Percentiles rank a stretch among this genome's conserved stretches.
Conservation (phyloP, 2,329 filamentous ascomycete species). For the Erysiphe neolycopersici region DNA sequence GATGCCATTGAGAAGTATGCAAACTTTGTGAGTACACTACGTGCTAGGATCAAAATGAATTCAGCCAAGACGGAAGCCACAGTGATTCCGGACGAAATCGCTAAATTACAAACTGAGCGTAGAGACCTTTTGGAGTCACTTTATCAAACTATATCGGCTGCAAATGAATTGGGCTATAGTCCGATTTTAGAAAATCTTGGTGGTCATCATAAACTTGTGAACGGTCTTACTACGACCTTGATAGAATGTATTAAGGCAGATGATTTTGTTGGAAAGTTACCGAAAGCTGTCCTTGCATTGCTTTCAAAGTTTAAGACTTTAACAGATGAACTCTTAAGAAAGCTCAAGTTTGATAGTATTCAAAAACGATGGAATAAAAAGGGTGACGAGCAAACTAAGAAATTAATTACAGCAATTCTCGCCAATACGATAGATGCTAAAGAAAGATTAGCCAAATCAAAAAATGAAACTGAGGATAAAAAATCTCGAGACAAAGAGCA, state of each 20-base stretch:
- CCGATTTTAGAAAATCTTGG: constrained; percentile 30
- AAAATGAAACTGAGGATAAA: constrained; percentile 15
- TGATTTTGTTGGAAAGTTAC: constrained; percentile 25
- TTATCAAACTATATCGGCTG: constrained; percentile 24
- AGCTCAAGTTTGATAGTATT: constrained; percentile 37
- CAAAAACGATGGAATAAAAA: constrained; percentile 33
- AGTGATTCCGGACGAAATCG: constrained; percentile 10
- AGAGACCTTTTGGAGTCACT: constrained; percentile 22
- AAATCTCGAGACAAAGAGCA: constrained; percentile 8
- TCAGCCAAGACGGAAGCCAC: constrained; percentile 9
- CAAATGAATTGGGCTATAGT: constrained; percentile 26
- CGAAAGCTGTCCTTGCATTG: constrained; percentile 29
- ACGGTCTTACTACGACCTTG: constrained; percentile 25
- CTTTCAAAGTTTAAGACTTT: constrained; percentile 33
- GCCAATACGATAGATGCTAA: constrained; percentile 12
- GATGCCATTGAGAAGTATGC: constrained; percentile 12
- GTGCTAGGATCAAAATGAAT: constrained; percentile 10
- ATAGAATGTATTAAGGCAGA: constrained; percentile 25
- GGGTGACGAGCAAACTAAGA: constrained; percentile 36
- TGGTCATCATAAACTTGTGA: constrained; percentile 27
- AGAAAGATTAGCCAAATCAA: constrained; percentile 16
- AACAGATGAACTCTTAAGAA: constrained; percentile 29
- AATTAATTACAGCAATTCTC: constrained; percentile 30
- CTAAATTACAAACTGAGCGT: constrained; percentile 17
- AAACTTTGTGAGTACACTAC: constrained; percentile 10